phyloP scores from a whole-genome alignment of 2,329 filamentous ascomycete genomes.

The Nannizzia gypsea region DNA sequence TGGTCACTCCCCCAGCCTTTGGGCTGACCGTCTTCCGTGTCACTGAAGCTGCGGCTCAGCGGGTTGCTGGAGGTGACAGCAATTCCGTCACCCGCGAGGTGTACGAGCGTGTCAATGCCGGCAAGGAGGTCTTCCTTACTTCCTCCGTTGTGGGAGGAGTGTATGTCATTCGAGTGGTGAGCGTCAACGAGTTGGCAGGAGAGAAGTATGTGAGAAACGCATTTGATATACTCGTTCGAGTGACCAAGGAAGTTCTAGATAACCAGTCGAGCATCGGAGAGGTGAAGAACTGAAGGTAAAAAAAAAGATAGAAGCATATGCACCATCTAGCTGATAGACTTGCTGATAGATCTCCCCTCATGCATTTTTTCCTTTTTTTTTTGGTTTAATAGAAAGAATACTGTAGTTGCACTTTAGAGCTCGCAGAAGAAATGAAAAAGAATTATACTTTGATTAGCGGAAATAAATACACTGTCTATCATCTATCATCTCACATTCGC shows the following conservation, averaged over 20 bases:
- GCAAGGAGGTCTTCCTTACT: conserved; percentile 73
- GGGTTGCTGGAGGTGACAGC: not conserved
- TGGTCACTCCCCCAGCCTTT: conserved; percentile 64
- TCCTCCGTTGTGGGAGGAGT: conserved; percentile 59
- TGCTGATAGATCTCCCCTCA: too few relatives aligned
- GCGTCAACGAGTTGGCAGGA: conserved; percentile 56
- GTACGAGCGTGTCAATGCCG: conserved; percentile 60
- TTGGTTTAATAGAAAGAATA: too few relatives aligned
- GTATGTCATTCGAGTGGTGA: conserved; percentile 72
- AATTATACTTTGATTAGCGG: not conserved
- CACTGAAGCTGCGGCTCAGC: conserved; percentile 30
- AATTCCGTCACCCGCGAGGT: conserved; percentile 50
- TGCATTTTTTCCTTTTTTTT: too few relatives aligned
- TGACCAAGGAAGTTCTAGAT: conserved; percentile 44
- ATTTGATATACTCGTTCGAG: conserved; percentile 60
- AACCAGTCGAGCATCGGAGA: not conserved
- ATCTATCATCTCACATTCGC: not conserved
- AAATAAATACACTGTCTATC: not conserved
- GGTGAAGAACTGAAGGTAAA: not conserved
- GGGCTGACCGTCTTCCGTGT: conserved; percentile 67
- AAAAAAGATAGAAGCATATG: not conserved
- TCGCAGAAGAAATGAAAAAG: too few relatives aligned
- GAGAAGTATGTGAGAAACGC: conserved; percentile 60
- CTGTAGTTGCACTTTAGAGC: too few relatives aligned
- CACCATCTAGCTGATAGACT: too few relatives aligned